Conservation (phyloP, 768 basidiomycete genomes). For the Plicaturopsis crispa region DNA sequence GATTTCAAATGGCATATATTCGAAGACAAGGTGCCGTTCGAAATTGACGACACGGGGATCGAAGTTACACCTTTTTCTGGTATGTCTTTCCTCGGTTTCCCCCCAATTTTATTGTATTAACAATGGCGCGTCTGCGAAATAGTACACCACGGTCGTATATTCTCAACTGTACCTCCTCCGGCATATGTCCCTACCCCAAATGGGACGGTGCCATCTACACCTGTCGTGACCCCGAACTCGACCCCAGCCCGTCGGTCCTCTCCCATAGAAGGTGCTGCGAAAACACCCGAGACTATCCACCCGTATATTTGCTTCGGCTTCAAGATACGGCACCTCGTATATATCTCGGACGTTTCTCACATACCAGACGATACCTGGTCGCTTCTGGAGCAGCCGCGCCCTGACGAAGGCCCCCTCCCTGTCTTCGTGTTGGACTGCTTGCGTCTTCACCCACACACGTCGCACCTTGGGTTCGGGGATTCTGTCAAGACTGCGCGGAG, state of each 20-base stretch:
- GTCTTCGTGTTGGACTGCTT: slow-evolving; percentile 77
- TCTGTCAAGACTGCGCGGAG: slow-evolving; percentile 48
- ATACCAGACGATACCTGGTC: slow-evolving; percentile 73
- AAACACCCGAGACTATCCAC: slow-evolving; percentile 29
- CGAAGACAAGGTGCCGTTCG: slow-evolving; percentile 58
- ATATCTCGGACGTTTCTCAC: slow-evolving; percentile 77
- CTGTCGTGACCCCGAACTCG: slow-evolving; percentile 19
- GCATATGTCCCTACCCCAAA: slow-evolving; percentile 33
- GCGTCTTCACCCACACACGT: slow-evolving; percentile 55
- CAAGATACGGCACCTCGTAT: slow-evolving; percentile 60
- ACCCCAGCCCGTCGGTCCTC: slow-evolving; percentile 12
- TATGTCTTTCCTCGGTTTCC: slow-evolving; percentile 19
- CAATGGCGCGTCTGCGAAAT: slow-evolving; percentile 2
- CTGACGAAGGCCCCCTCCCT: slow-evolving; percentile 25
- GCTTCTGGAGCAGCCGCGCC: slow-evolving; percentile 28
- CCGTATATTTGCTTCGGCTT: slow-evolving; percentile 69
- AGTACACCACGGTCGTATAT: slow-evolving; percentile 75
- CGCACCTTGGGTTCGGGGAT: slow-evolving; percentile 71
- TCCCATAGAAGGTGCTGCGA: slow-evolving; percentile 4
- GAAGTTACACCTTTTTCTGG: slow-evolving; percentile 60
- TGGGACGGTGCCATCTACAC: slow-evolving; percentile 28
- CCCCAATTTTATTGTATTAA: neutral
- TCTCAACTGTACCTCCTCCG: slow-evolving; percentile 32
- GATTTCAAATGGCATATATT: slow-evolving; percentile 81
- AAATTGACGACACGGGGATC: slow-evolving; percentile 58